phyloP scores from a whole-genome alignment of 768 basidiomycete genomes.

The Phaffia australis region DNA sequence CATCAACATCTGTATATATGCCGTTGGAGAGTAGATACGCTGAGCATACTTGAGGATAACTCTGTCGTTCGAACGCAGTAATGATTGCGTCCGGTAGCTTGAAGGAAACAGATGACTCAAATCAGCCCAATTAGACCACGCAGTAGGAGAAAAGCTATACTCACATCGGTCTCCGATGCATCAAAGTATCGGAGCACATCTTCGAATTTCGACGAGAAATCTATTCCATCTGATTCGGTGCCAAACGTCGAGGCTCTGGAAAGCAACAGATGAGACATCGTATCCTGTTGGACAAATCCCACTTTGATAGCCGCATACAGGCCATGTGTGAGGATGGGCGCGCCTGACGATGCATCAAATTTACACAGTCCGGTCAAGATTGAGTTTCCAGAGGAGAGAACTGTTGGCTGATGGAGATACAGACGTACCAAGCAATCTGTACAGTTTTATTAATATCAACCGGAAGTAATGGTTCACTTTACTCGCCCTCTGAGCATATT shows the following conservation, averaged over 20 bases:
- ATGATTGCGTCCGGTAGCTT: slow-evolving; percentile 71
- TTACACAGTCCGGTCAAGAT: background rate
- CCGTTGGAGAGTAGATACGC: slow-evolving; percentile 5
- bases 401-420: slow-evolving; percentile 22
- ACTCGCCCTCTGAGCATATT: slow-evolving; percentile 61
- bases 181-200: slow-evolving; percentile 2
- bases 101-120: background rate
- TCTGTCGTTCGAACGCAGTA: slow-evolving; percentile 65
- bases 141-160: background rate
- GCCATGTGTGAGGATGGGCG: slow-evolving; percentile 58
- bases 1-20: background rate
- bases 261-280: slow-evolving; percentile 70
- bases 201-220: background rate
- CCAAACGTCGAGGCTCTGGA: slow-evolving; percentile 61
- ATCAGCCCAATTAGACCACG: background rate
- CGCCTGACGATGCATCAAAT: slow-evolving; percentile 44
- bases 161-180: slow-evolving; percentile 5
- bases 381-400: background rate
- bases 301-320: slow-evolving; percentile 68
- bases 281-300: slow-evolving; percentile 81
- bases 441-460: slow-evolving; percentile 65
- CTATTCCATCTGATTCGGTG: background rate
- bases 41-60: slow-evolving; percentile 60
- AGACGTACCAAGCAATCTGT: slow-evolving; percentile 60
- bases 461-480: slow-evolving; percentile 69